A percentile compares a stretch with the other conserved stretches of the same genome.
Evolutionary conservation across 345 rosid genomes (phyloP).

Genomic region (Erysimum cheiranthoides): DNA sequence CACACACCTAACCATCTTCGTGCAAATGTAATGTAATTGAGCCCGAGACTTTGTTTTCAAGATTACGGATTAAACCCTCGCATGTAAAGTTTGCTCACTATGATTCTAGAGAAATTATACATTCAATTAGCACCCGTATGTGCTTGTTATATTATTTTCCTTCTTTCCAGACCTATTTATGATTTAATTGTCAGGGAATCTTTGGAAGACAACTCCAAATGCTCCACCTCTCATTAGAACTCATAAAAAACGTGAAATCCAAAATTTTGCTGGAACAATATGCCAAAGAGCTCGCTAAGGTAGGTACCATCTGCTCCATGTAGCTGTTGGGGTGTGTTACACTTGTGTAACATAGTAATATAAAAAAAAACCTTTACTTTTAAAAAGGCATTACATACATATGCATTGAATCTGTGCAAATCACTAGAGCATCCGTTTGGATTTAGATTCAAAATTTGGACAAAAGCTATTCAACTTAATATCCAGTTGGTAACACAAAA

Average conservation of each 20-base stretch:
- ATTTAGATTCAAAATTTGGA: slow-evolving; percentile 3
- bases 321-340: background rate
- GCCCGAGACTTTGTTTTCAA: too few relatives aligned
- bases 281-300: background rate
- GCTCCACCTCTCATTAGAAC: too few relatives aligned
- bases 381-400: too few relatives aligned
- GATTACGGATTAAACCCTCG: too few relatives aligned
- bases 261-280: too few relatives aligned
- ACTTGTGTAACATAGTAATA: background rate
- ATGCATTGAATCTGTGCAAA: background rate
- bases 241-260: too few relatives aligned
- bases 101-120: background rate
- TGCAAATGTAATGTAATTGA: background rate
- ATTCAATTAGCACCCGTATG: too few relatives aligned
- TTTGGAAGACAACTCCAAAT: too few relatives aligned
- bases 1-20: background rate
- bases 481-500: slow-evolving; percentile 28
- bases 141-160: too few relatives aligned
- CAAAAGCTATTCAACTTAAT: slow-evolving; percentile 17
- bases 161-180: too few relatives aligned
- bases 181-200: too few relatives aligned
- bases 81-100: background rate
- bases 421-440: background rate
- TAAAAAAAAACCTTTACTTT: too few relatives aligned
- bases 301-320: background rate